Base-by-base conservation (phyloP, 495 filamentous ascomycete genomes). In the Thermothielavioides terrestris region DNA sequence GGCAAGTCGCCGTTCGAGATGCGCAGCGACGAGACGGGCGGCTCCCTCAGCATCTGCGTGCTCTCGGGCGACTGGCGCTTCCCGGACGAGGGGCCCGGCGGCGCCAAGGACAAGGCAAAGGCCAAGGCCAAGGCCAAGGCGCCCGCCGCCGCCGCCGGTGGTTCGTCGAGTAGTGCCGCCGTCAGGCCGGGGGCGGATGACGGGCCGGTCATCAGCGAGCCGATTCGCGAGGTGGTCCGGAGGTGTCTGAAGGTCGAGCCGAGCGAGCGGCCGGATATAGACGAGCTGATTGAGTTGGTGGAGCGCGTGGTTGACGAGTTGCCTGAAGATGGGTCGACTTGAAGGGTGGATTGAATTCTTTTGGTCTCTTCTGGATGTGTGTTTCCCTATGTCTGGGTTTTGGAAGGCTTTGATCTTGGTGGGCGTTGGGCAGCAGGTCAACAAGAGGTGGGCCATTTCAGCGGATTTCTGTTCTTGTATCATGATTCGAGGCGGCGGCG, bases 1-100 rank as follows among this genome's bases (percentile, higher is more conserved):
- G 92, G 92, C 22, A 95, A 97, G 65, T 92, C 86, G 36, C 92
- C 92, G 10, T 98, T 98, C 60, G 92, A 98, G 72, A 86, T 89
- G 54, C 83, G 90, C 35, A 86, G 81, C 50, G 92, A 98, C 63
- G 94, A 98, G 72, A 96, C 91, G 2, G 92, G 92, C 48, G 92
- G 92, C 17, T 90, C 83, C 58, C 68, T 98, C 50, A 91, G 85
- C 61, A 85, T 95, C 58, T 95, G 89, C 63, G 86, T 95, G 10
- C 70, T 95, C 2, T 85, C 86, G 50, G 89, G 89, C 4, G 89
- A 95, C 65, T 95, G 89, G 89, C 72, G 89, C 46, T 95, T 95
- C 68, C 89, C 89, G 0, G 89, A 94, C 53, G 89, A 95, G 60
- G 77, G 76, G 0, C 68, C 75, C 2, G 69, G 66, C 39, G 66